phyloP scores from a whole-genome alignment of 192 early-diverging fungal genomes.

The Linderina pennispora region DNA sequence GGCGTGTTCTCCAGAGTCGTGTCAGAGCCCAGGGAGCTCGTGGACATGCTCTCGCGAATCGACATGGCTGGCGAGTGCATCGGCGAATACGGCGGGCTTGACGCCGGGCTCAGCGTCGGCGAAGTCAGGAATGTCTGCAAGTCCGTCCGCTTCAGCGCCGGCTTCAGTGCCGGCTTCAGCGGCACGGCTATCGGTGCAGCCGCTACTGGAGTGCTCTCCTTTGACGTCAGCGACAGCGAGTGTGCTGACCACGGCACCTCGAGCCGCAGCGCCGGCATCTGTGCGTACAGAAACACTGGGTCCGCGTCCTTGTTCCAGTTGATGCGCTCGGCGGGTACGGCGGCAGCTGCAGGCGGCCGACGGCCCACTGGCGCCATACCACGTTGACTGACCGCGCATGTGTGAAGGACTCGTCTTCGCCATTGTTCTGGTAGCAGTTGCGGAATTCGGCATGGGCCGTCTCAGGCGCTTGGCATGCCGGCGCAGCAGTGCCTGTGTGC shows the following conservation, averaged over 20 bases:
- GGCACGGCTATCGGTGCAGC: background rate
- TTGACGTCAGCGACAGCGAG: too few relatives aligned
- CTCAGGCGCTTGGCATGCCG: slow-evolving; percentile 16
- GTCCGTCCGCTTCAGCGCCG: slow-evolving; percentile 39
- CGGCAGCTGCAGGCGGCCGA: slow-evolving; percentile 30
- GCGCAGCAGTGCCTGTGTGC: slow-evolving; percentile 32
- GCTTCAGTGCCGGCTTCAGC: slow-evolving; percentile 40
- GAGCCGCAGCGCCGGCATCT: slow-evolving; percentile 33
- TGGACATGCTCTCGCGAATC: slow-evolving; percentile 41
- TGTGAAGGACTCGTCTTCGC: slow-evolving; percentile 31
- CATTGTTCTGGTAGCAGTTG: slow-evolving; percentile 11
- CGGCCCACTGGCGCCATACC: slow-evolving; percentile 43
- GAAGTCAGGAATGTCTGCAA: slow-evolving; percentile 43
- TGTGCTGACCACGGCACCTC: slow-evolving; percentile 34
- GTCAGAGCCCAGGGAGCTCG: slow-evolving; percentile 39
- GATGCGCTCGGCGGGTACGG: slow-evolving; percentile 43
- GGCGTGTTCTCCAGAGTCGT: slow-evolving; percentile 26
- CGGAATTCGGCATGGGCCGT: slow-evolving; percentile 3
- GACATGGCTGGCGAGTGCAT: slow-evolving; percentile 37
- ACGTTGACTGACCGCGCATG: slow-evolving; percentile 39
- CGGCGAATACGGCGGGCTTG: slow-evolving; percentile 29
- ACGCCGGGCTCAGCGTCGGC: slow-evolving; percentile 32
- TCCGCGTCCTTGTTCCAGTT: slow-evolving; percentile 51
- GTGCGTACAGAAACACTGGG: slow-evolving; percentile 44
- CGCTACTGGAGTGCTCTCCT: too few relatives aligned